Conservation (phyloP, 2,329 filamentous ascomycete genomes). For the Epichloe typhina region DNA sequence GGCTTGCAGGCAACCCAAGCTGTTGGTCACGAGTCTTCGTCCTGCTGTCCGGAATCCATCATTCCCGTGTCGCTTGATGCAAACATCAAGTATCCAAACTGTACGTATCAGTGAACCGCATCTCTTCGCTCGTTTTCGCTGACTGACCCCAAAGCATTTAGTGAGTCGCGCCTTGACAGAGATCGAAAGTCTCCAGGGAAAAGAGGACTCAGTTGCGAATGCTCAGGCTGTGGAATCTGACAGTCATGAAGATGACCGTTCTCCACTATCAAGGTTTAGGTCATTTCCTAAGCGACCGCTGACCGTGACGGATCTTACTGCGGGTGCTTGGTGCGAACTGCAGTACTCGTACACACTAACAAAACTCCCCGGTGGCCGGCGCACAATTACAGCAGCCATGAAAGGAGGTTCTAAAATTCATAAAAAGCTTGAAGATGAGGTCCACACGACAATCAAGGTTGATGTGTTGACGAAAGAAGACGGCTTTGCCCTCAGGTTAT, state of each 20-base stretch:
- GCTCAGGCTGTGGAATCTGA: background rate
- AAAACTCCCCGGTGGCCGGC: conserved; percentile 55
- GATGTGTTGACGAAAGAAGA: conserved; percentile 67
- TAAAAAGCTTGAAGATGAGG: conserved; percentile 69
- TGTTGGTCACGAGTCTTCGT: background rate
- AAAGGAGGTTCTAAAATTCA: conserved; percentile 69
- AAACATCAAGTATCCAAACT: conserved; percentile 35
- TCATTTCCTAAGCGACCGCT: conserved; percentile 64
- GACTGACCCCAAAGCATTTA: conserved; percentile 60
- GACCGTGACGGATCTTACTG: conserved; percentile 76
- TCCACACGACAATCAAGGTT: conserved; percentile 64
- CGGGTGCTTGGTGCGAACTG: conserved; percentile 89
- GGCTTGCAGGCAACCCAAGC: background rate
- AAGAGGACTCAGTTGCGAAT: conserved; percentile 5
- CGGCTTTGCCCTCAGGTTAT: conserved; percentile 65
- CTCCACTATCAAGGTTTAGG: conserved; percentile 67
- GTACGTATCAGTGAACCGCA: conserved; percentile 26
- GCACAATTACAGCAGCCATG: conserved; percentile 71
- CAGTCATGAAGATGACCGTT: conserved; percentile 20
- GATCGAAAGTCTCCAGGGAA: conserved; percentile 7
- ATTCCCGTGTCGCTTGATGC: conserved; percentile 9
- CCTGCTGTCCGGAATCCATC: background rate
- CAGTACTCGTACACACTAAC: conserved; percentile 85
- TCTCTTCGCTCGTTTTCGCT: conserved; percentile 6
- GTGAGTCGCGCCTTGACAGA: conserved; percentile 34